Base-by-base conservation (phyloP, 495 filamentous ascomycete species). In the Talaromyces trachyspermus region DNA sequence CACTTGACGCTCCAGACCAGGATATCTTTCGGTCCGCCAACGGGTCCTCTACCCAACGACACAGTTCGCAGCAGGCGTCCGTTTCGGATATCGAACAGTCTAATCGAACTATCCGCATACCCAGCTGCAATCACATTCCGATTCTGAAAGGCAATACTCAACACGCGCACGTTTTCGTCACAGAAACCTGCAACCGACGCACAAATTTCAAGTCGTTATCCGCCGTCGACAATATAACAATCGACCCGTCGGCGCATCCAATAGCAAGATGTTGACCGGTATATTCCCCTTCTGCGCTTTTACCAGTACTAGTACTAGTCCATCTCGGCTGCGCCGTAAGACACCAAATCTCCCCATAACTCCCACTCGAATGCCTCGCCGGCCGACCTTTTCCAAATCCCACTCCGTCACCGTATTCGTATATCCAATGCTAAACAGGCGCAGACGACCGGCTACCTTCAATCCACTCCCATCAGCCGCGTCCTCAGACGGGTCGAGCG, bases 291-390 rank as follows among this genome's bases (percentile, higher is more conserved):
- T 73, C 74, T 12, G 67, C 54, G 4, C 49, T 35, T 52, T 65
- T 68, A 22, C 54, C 64, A 30, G 27, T 12, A 5, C 15, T 24
- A 19, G 24, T 17, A 29, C 25, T 9, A 51, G 66, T 58, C 65
- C 70, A 66, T 55, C 71, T 60, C 15, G 94, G 92, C 68, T 96
- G 92, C n/a, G 83, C 87, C 49, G 83, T 85, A 48, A 96, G 72
- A 64, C 90, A 95, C 92, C 92, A 99, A 49, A 97, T 90, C 54
- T 95, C 92, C 30, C 91, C 90, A 60, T 95, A 85, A 62, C 91
- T 95, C 15, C 91, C 91, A 59, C 86, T 88, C 7, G 89, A 85
- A 59, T 95, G 85, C 25, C 84, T 78, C 60, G 81, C 67, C 6
- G 89, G 86, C 43, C 76, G 69, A 4, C 87, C 50, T 79, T 83